Evolutionary conservation across 345 rosid species (phyloP).

Genomic region (Physaria fendleri): DNA sequence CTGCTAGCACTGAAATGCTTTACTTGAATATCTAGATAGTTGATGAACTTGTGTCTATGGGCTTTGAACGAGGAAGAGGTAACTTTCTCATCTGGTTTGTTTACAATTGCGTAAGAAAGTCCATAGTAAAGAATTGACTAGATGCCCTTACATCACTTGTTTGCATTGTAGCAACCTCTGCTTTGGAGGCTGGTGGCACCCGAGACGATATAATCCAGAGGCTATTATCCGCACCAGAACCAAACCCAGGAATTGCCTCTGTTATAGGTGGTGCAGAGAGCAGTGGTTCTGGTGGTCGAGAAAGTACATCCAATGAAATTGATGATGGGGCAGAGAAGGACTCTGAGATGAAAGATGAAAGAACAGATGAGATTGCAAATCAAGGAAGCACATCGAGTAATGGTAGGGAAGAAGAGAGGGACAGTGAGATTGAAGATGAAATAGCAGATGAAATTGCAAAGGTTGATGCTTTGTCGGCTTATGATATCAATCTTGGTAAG

Average conservation of each 20-base stretch:
- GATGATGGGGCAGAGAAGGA: conserved; percentile 40
- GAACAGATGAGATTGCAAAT: conserved; percentile 36
- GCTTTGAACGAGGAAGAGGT: conserved; percentile 82
- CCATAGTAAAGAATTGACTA: neutral
- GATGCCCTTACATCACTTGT: neutral
- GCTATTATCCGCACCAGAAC: conserved; percentile 35
- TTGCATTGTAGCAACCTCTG: conserved; percentile 47
- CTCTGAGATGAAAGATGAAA: conserved; percentile 66
- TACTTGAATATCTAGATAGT: conserved; percentile 1
- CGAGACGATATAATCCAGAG: conserved; percentile 46
- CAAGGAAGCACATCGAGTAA: conserved; percentile 8
- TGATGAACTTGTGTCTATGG: conserved; percentile 76
- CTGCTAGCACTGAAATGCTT: neutral
- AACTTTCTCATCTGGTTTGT: neutral
- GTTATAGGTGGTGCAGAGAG: neutral
- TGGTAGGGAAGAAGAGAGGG: conserved; percentile 40
- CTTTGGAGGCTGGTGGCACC: conserved; percentile 42
- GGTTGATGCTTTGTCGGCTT: conserved; percentile 58
- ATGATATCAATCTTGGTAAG: conserved; percentile 57
- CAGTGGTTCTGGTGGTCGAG: neutral
- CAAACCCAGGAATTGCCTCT: conserved; percentile 13
- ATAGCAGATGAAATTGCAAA: conserved; percentile 50
- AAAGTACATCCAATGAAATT: conserved; percentile 12
- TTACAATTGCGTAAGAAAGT: neutral
- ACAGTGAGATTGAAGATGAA: conserved; percentile 69